Percentiles rank a stretch among this genome's conserved stretches.
These are phyloP conservation scores for Vigna radiata DNA, from an alignment of 306 rosid species.

Conservation along the genomic window DNA sequence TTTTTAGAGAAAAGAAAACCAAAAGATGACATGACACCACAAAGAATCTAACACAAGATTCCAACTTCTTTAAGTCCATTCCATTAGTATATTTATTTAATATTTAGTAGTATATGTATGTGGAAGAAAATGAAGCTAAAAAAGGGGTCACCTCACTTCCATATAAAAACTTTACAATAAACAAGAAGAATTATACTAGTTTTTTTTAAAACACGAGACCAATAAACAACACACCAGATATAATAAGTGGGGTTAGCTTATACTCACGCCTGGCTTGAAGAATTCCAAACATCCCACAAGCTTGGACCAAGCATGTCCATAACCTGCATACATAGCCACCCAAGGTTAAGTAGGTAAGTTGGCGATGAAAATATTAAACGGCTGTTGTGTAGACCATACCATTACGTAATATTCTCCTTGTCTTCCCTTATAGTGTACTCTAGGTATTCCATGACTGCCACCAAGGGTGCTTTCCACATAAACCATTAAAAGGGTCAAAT, in stretches of 20 bases:
- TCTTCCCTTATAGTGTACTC: slow-evolving; percentile 89
- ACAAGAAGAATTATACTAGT: neutral
- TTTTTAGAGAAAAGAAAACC: neutral
- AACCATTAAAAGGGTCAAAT: slow-evolving; percentile 23
- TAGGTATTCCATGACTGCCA: slow-evolving; percentile 97
- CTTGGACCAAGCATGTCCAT: slow-evolving; percentile 99
- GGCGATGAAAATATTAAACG: neutral
- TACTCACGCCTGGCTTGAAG: slow-evolving; percentile 94
- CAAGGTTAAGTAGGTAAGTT: slow-evolving; percentile 7
- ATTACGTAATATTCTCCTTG: slow-evolving; percentile 89
- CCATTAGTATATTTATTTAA: neutral
- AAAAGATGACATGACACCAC: neutral
- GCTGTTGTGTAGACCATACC: slow-evolving; percentile 60
- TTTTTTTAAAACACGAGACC: slow-evolving; percentile 11
- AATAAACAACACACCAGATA: slow-evolving; percentile 27
- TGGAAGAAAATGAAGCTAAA: slow-evolving; percentile 25
- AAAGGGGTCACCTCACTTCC: slow-evolving; percentile 17
- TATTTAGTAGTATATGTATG: slow-evolving; percentile 20
- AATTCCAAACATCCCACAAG: slow-evolving; percentile 91
- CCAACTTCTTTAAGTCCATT: neutral
- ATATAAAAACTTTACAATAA: neutral
- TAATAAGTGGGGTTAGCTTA: slow-evolving; percentile 23
- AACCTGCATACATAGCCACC: slow-evolving; percentile 58
- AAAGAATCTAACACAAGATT: slow-evolving; percentile 21
- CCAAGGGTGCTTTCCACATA: slow-evolving; percentile 78